These are phyloP conservation scores for Penicillium manginii DNA, from an alignment of 495 filamentous ascomycete genomes.

Conservation along the genomic window DNA sequence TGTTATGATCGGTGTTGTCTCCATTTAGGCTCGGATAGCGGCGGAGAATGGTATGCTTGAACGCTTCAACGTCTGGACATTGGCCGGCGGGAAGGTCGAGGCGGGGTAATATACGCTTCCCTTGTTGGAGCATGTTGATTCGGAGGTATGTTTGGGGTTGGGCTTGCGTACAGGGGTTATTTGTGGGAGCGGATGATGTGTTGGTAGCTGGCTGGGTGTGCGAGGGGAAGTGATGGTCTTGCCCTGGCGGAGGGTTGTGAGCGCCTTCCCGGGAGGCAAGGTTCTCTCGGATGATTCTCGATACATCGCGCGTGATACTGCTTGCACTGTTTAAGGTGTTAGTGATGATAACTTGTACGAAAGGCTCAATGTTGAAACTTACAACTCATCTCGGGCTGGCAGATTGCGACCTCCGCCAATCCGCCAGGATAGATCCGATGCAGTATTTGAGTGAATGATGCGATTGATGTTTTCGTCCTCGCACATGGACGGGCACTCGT, in stretches of 20 bases:
- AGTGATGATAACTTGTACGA: conserved; percentile 7
- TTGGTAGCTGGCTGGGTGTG: conserved; percentile 5
- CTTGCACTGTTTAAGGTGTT: conserved; percentile 37
- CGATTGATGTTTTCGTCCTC: conserved; percentile 41
- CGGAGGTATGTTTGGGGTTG: conserved; percentile 37
- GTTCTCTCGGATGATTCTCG: conserved; percentile 47
- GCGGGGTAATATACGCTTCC: conserved; percentile 46
- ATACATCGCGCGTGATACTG: conserved; percentile 48
- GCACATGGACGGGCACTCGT: conserved; percentile 33
- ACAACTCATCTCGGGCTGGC: conserved; percentile 48
- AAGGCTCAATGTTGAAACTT: conserved; percentile 15
- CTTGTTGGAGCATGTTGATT: conserved; percentile 46
- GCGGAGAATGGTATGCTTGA: conserved; percentile 38
- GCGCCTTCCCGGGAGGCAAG: conserved; percentile 32
- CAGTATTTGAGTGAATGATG: conserved; percentile 38
- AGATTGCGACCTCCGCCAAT: conserved; percentile 36
- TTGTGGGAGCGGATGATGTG: conserved; percentile 8
- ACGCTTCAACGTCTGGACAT: conserved; percentile 37
- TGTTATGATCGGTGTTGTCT: conserved; percentile 13
- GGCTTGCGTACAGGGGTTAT: conserved; percentile 3
- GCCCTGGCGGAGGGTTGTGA: conserved; percentile 12
- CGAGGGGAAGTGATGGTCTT: conserved; percentile 21
- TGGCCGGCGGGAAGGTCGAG: conserved; percentile 43
- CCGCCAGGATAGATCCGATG: conserved; percentile 40
- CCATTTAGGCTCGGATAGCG: conserved; percentile 30